Conservation (phyloP, 2,329 filamentous ascomycete genomes). For the Fusarium redolens region DNA sequence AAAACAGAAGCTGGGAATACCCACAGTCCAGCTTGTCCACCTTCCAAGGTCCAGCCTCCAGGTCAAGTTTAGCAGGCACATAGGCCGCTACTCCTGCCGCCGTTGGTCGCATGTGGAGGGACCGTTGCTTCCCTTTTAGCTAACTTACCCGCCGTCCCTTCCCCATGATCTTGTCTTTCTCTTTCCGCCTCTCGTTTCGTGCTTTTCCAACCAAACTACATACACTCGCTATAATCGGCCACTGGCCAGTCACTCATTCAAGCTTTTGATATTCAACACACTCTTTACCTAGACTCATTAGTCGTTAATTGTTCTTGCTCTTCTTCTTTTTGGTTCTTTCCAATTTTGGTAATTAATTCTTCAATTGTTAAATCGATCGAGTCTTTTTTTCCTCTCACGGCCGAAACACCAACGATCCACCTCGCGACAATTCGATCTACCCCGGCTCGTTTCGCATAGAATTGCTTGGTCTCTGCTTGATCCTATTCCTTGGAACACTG, state of each 20-base stretch:
- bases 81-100: conserved; percentile 37
- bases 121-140: conserved; percentile 37
- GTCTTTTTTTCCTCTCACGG: conserved; percentile 17
- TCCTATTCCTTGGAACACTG: conserved; percentile 7
- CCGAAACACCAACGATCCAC: conserved; percentile 35
- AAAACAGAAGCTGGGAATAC: conserved; percentile 16
- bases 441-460: conserved; percentile 29
- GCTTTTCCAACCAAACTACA: conserved; percentile 37
- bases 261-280: conserved; percentile 38
- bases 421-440: conserved; percentile 29
- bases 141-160: conserved; percentile 43
- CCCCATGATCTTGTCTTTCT: conserved; percentile 40
- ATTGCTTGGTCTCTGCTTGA: conserved; percentile 6
- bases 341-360: conserved; percentile 26
- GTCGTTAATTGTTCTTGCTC: conserved; percentile 22
- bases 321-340: conserved; percentile 30
- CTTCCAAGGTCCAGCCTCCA: conserved; percentile 16
- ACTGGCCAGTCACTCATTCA: conserved; percentile 45
- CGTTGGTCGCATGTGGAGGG: conserved; percentile 40
- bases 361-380: conserved; percentile 20
- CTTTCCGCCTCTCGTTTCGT: conserved; percentile 37
- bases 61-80: background rate
- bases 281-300: conserved; percentile 32
- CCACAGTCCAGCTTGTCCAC: conserved; percentile 28
- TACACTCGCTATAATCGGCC: conserved; percentile 46